Conservation (phyloP, 495 filamentous ascomycete species). For the Tuber umbilicatum region DNA sequence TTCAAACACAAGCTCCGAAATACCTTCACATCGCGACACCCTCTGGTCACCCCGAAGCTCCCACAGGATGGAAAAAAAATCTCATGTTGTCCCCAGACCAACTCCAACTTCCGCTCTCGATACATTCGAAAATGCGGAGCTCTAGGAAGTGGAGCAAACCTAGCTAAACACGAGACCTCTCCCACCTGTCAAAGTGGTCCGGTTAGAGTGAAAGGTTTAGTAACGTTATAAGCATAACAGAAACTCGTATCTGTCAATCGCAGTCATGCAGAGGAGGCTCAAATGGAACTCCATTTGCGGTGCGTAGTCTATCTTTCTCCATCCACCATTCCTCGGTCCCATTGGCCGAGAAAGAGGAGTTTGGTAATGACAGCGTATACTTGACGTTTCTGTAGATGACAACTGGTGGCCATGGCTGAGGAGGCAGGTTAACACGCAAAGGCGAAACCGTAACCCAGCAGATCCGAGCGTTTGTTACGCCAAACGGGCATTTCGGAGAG, state of each 20-base stretch:
- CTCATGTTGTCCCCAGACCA: slow-evolving; percentile 9
- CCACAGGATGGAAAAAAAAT: slow-evolving; percentile 19
- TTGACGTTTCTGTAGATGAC: slow-evolving; percentile 29
- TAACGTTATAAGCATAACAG: slow-evolving; percentile 31
- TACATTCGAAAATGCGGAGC: slow-evolving; percentile 25
- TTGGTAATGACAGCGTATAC: slow-evolving; percentile 31
- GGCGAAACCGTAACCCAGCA: slow-evolving; percentile 15
- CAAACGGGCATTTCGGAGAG: slow-evolving; percentile 26
- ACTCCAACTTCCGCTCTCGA: slow-evolving; percentile 20
- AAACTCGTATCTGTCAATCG: slow-evolving; percentile 6
- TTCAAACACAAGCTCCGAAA: slow-evolving; percentile 6
- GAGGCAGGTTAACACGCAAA: not conserved
- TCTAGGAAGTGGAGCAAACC: slow-evolving; percentile 8
- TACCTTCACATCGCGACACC: slow-evolving; percentile 19
- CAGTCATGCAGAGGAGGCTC: slow-evolving; percentile 15
- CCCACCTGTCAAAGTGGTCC: slow-evolving; percentile 21
- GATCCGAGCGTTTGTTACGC: slow-evolving; percentile 14
- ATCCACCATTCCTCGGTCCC: slow-evolving; percentile 33
- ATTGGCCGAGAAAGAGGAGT: slow-evolving; percentile 23
- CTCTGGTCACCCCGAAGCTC: slow-evolving; percentile 24
- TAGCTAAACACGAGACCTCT: not conserved
- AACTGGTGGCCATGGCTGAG: slow-evolving; percentile 9
- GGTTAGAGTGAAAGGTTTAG: slow-evolving; percentile 12
- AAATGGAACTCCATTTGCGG: slow-evolving; percentile 39
- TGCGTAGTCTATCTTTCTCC: slow-evolving; percentile 32